Evolutionary conservation across 148 eudicot genomes (phyloP).

Genomic region (Rheum nobile): DNA sequence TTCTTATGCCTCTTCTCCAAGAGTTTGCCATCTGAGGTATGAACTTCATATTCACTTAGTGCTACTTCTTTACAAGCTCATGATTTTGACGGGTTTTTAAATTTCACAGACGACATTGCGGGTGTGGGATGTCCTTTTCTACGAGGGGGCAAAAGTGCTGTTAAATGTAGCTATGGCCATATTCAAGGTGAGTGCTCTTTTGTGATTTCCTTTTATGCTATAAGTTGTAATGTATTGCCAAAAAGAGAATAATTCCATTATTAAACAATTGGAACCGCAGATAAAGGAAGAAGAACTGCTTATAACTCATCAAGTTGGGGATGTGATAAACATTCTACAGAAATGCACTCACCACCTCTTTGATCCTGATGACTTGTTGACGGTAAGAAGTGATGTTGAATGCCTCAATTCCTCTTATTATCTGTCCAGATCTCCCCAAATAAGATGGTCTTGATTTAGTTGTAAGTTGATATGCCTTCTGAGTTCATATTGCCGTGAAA

Average conservation of each 20-base stretch:
- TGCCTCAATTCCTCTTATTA: background rate
- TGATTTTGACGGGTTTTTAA: background rate
- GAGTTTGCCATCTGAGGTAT: conserved; percentile 98
- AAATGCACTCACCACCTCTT: conserved; percentile 82
- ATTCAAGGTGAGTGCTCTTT: conserved; percentile 51
- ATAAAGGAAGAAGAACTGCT: conserved; percentile 91
- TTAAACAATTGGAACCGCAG: conserved; percentile 29
- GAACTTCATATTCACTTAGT: background rate
- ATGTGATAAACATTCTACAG: conserved; percentile 74
- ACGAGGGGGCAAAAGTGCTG: conserved; percentile 86
- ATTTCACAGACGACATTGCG: conserved; percentile 79
- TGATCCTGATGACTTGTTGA: conserved; percentile 87
- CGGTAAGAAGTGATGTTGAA: conserved; percentile 31
- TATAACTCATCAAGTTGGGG: conserved; percentile 64
- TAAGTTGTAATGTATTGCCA: background rate
- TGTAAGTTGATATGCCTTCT: background rate
- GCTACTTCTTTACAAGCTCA: background rate
- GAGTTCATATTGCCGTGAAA: background rate
- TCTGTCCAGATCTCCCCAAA: background rate
- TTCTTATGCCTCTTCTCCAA: conserved; percentile 91
- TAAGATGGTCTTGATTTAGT: background rate
- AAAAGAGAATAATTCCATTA: background rate
- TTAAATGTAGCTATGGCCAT: conserved; percentile 89
- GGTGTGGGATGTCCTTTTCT: conserved; percentile 94
- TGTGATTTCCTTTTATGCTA: background rate